Conservation (phyloP, 306 rosid genomes). For the Lagenaria siceraria region DNA sequence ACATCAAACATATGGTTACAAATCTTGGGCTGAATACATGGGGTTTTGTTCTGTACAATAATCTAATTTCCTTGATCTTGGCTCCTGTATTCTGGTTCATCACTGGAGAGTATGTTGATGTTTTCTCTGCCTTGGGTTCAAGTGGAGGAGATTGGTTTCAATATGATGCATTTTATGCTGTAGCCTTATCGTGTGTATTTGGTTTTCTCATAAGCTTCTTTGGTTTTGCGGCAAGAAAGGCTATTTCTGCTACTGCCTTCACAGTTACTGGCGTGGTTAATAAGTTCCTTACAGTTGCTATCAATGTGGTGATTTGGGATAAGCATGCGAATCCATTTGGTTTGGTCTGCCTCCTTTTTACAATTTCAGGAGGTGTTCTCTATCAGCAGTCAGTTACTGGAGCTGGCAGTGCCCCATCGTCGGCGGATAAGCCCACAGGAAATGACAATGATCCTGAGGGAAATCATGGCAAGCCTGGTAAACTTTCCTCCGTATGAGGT, state of each 20-base stretch:
- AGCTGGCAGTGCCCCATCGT: neutral
- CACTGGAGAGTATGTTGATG: slow-evolving; percentile 69
- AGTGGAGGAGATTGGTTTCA: slow-evolving; percentile 41
- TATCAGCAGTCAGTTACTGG: slow-evolving; percentile 85
- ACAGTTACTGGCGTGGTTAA: slow-evolving; percentile 95
- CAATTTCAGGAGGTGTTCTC: slow-evolving; percentile 74
- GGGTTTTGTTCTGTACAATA: slow-evolving; percentile 87
- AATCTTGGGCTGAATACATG: slow-evolving; percentile 82
- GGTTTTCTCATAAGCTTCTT: slow-evolving; percentile 91
- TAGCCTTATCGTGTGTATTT: slow-evolving; percentile 62
- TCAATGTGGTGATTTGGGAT: slow-evolving; percentile 85
- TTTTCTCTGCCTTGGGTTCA: slow-evolving; percentile 41
- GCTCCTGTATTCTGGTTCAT: slow-evolving; percentile 80
- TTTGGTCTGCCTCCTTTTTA: slow-evolving; percentile 70
- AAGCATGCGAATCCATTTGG: slow-evolving; percentile 91
- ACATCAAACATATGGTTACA: slow-evolving; percentile 91
- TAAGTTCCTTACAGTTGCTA: slow-evolving; percentile 85
- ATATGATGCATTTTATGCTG: slow-evolving; percentile 42
- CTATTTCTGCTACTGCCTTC: slow-evolving; percentile 84
- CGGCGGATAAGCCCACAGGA: slow-evolving; percentile 29
- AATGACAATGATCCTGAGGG: slow-evolving; percentile 32
- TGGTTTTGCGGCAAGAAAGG: slow-evolving; percentile 90
- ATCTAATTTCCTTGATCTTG: slow-evolving; percentile 60
- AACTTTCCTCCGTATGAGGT: slow-evolving; percentile 42
- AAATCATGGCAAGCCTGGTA: slow-evolving; percentile 36